phyloP scores from a whole-genome alignment of 805 yeast genomes.

The Cyberlindnera euphorbiae region DNA sequence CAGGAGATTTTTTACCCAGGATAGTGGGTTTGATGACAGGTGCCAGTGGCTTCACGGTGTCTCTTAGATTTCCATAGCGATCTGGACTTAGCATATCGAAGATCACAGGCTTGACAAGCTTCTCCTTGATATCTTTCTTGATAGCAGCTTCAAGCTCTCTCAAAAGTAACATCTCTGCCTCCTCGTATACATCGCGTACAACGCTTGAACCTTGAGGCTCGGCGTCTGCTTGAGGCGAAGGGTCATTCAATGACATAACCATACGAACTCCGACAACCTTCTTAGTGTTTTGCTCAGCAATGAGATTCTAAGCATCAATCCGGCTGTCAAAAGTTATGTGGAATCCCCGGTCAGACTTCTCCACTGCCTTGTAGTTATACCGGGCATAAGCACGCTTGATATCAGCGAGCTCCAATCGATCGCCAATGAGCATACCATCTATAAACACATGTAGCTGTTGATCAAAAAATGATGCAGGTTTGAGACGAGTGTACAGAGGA shows the following conservation, averaged over 20 bases:
- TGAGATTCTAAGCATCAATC: conserved; percentile 56
- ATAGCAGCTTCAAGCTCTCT: conserved; percentile 62
- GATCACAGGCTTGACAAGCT: conserved; percentile 65
- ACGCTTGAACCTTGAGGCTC: background rate
- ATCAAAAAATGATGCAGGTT: too few relatives aligned
- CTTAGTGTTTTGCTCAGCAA: conserved; percentile 54
- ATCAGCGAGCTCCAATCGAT: background rate
- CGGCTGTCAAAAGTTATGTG: conserved; percentile 63
- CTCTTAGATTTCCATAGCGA: conserved; percentile 46
- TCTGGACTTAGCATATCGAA: conserved; percentile 56
- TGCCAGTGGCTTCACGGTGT: conserved; percentile 26
- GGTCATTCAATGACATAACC: conserved; percentile 27
- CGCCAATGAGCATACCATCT: background rate
- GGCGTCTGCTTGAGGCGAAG: background rate
- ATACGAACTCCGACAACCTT: conserved; percentile 42
- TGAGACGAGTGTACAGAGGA: too few relatives aligned
- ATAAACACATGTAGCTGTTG: conserved; percentile 2
- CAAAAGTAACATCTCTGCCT: conserved; percentile 52
- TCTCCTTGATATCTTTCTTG: conserved; percentile 67
- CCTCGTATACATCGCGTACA: conserved; percentile 29
- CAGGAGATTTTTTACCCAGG: background rate
- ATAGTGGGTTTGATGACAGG: conserved; percentile 3
- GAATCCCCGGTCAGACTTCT: conserved; percentile 41
- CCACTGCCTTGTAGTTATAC: conserved; percentile 1
- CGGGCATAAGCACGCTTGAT: background rate